Base-by-base conservation (phyloP, 495 filamentous ascomycete species). In the Aspergillus sclerotiicarbonarius region DNA sequence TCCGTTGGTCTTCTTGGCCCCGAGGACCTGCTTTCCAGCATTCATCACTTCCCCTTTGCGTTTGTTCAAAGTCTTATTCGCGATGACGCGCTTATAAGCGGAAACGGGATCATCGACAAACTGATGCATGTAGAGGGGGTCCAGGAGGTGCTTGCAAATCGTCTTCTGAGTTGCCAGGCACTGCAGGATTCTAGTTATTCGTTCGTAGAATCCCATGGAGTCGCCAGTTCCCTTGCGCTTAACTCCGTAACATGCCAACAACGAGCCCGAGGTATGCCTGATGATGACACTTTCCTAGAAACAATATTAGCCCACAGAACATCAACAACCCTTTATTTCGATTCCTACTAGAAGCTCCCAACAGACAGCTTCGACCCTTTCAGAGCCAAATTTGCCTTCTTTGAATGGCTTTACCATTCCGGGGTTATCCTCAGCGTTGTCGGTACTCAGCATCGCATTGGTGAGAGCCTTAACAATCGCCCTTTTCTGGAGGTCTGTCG, bases 61-160 rank as follows among this genome's bases (percentile, higher is more conserved):
- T 13, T 57, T 52, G 53, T 71, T 71, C 25, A 71, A 46, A 1
- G 20, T 29, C 37, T 65, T 66, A 61, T 71, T 71, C 5, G 58
- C 21, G 5, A 51, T 30, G n/a, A 71, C 63, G 25, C 69, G 64
- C 37, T 65, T 66, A 10, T 51, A 12, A 7, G 63, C 57, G 3
- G 35, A 59, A 1, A 51, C 10, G 9, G 75, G 75, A 32, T 78
- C 71, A 15, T 76, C 68, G n/a, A 74, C 61, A 20, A 78, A 62
- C 0, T 29, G 16, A 35, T 66, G 35, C 20, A 69, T 47, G 46
- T 70, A 76, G 4, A 55, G 25, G 0, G 70, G 52, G 37, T 71
- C 72, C 15, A 76, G 48, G 10, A 76, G 41, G 44, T 77, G 75
- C 59, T 76, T 75, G 62, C 71, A 73, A 13, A 76, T 68, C 0